Conservation (phyloP, 1,284 basidiomycete species). For the Cerioporus squamosus region DNA sequence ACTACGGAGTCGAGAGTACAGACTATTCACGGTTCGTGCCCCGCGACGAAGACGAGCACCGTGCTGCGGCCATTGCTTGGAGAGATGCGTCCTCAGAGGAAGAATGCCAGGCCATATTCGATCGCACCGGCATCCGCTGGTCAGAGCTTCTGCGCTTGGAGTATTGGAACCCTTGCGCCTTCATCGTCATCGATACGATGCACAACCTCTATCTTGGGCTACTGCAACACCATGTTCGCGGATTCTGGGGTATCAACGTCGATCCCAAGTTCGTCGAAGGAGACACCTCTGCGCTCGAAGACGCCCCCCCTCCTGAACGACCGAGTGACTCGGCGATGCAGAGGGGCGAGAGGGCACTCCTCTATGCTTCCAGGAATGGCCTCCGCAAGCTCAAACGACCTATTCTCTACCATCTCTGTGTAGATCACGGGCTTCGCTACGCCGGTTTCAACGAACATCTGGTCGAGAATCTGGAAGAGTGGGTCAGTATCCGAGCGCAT, state of each 20-base stretch:
- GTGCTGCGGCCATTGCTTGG: conserved; percentile 5
- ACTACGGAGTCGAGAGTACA: too few relatives aligned
- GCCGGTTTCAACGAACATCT: too few relatives aligned
- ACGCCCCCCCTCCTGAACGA: not conserved
- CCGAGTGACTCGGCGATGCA: not conserved
- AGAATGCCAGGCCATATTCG: conserved; percentile 25
- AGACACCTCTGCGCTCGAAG: not conserved
- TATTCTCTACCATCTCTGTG: too few relatives aligned
- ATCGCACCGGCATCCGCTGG: conserved; percentile 29
- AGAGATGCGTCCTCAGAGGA: conserved; percentile 1
- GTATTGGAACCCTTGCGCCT: conserved; percentile 36
- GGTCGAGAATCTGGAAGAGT: too few relatives aligned
- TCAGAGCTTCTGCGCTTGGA: conserved; percentile 33
- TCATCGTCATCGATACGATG: conserved; percentile 39
- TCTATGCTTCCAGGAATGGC: not conserved
- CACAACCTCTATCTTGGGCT: conserved; percentile 36
- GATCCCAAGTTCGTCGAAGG: not conserved
- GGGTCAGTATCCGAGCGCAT: too few relatives aligned
- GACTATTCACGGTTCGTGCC: too few relatives aligned
- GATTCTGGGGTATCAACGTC: not conserved
- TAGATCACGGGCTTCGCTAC: too few relatives aligned
- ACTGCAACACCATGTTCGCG: not conserved
- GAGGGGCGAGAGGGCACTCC: not conserved
- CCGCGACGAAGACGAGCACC: too few relatives aligned
- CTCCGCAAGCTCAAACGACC: too few relatives aligned